Conservation (phyloP, 164 flowering plant species). For the Dillenia turbinata region DNA sequence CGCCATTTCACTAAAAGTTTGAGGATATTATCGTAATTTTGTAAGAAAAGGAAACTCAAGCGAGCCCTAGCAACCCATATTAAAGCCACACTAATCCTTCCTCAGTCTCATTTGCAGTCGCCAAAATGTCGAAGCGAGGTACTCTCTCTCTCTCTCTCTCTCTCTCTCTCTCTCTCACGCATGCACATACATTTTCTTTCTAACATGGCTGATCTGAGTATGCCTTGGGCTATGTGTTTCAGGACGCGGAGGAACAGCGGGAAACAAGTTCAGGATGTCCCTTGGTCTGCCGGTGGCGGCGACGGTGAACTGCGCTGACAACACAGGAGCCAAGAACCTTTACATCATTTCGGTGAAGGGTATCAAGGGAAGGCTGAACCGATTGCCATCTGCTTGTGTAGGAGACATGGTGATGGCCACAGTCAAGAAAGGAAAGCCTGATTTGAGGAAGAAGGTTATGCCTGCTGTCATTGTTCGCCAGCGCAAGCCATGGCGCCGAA, state of each 20-base stretch:
- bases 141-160: not conserved
- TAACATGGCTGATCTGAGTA: not conserved
- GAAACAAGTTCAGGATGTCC: conserved; percentile 84
- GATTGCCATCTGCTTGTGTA: conserved; percentile 74
- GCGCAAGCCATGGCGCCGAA: conserved; percentile 86
- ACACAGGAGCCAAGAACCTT: conserved; percentile 77
- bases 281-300: conserved; percentile 88
- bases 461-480: conserved; percentile 82
- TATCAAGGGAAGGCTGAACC: conserved; percentile 69
- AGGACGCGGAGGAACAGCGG: conserved; percentile 80
- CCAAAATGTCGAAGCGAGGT: conserved; percentile 53
- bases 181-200: not conserved
- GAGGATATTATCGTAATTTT: too few relatives aligned
- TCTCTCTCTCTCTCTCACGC: not conserved
- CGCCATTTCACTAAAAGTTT: too few relatives aligned
- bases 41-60: too few relatives aligned
- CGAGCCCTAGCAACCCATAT: too few relatives aligned
- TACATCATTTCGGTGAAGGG: conserved; percentile 82
- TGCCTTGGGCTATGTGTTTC: not conserved
- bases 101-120: too few relatives aligned
- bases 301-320: conserved; percentile 78
- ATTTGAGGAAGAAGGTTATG: conserved; percentile 79
- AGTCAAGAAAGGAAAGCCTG: conserved; percentile 84
- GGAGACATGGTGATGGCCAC: conserved; percentile 91
- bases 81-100: too few relatives aligned